A percentile compares a stretch with the other conserved stretches of the same genome.
phyloP scores from a whole-genome alignment of 108 stramenopile species.

The Pseudonitzschia multiseries region DNA sequence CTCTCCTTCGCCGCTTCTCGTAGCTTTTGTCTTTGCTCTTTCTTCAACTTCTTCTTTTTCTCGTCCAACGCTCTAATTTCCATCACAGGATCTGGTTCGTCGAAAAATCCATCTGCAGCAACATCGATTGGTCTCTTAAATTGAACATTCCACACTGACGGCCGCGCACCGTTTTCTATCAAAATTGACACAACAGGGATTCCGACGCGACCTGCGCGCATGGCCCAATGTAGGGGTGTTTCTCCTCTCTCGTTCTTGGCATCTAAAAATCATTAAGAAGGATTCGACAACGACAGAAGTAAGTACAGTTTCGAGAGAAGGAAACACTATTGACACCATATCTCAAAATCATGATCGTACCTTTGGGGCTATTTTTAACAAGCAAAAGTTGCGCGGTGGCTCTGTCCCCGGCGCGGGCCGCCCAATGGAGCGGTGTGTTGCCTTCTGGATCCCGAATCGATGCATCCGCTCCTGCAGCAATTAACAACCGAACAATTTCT shows the following conservation, averaged over 20 bases:
- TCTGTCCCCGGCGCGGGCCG: constrained; percentile 73
- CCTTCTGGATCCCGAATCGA: constrained; percentile 59
- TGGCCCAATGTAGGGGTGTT: constrained; percentile 87
- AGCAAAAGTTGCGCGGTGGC: constrained; percentile 62
- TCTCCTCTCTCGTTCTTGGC: constrained; percentile 78
- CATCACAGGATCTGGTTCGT: constrained; percentile 31
- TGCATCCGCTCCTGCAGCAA: constrained; percentile 59
- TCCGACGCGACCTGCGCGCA: constrained; percentile 65
- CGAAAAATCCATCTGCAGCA: constrained; percentile 76
- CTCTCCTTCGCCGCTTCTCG: constrained; percentile 41
- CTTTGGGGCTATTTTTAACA: constrained; percentile 55
- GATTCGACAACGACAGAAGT: not conserved
- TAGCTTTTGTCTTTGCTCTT: constrained; percentile 34
- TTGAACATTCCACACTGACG: constrained; percentile 59
- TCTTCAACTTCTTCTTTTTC: constrained; percentile 27
- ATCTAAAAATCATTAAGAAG: constrained; percentile 31
- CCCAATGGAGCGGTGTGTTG: constrained; percentile 85
- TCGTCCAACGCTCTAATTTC: constrained; percentile 25
- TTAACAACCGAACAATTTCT: constrained; percentile 54
- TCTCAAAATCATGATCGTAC: constrained; percentile 15
- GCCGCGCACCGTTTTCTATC: constrained; percentile 70
- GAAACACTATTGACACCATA: not conserved
- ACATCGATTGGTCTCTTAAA: constrained; percentile 81
- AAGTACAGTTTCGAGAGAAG: not conserved
- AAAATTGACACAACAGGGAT: constrained; percentile 55